Evolutionary conservation across 2,329 filamentous ascomycete genomes (phyloP).

Genomic region (Cadophora gregata): DNA sequence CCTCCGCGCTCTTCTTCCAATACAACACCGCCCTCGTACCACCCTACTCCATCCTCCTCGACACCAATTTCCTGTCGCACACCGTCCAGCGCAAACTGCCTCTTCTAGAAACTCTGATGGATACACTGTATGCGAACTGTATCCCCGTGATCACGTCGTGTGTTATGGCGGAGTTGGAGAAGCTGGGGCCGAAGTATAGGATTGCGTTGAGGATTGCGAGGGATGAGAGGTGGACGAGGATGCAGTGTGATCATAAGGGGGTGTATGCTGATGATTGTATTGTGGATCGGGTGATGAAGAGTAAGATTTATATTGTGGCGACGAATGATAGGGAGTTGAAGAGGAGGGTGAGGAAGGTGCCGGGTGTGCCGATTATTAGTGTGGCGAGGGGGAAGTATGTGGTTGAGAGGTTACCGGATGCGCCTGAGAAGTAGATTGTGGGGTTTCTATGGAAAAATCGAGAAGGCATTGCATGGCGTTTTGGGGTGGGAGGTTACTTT

Average conservation of each 20-base stretch:
- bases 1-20: slow-evolving; percentile 85
- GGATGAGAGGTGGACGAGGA: slow-evolving; percentile 85
- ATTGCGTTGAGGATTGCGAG: slow-evolving; percentile 85
- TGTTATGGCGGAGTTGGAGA: slow-evolving; percentile 79
- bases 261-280: slow-evolving; percentile 88
- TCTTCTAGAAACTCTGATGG: slow-evolving; percentile 88
- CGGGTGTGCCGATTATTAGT: slow-evolving; percentile 72
- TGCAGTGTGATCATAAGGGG: slow-evolving; percentile 91
- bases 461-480: background rate
- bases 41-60: slow-evolving; percentile 75
- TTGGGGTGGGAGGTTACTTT: background rate
- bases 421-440: slow-evolving; percentile 60
- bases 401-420: slow-evolving; percentile 88
- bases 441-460: background rate
- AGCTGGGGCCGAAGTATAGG: slow-evolving; percentile 86
- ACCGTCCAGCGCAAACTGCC: slow-evolving; percentile 91
- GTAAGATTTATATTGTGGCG: slow-evolving; percentile 79
- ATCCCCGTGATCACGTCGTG: slow-evolving; percentile 86
- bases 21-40: slow-evolving; percentile 87
- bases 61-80: slow-evolving; percentile 88
- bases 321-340: slow-evolving; percentile 83
- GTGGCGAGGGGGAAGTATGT: slow-evolving; percentile 91
- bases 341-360: slow-evolving; percentile 74
- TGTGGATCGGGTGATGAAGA: slow-evolving; percentile 73
- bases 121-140: slow-evolving; percentile 90